Percentiles rank a stretch among this genome's conserved stretches.
phyloP scores from a whole-genome alignment of 129 eudicot species.

The Flaveria ramosissima region DNA sequence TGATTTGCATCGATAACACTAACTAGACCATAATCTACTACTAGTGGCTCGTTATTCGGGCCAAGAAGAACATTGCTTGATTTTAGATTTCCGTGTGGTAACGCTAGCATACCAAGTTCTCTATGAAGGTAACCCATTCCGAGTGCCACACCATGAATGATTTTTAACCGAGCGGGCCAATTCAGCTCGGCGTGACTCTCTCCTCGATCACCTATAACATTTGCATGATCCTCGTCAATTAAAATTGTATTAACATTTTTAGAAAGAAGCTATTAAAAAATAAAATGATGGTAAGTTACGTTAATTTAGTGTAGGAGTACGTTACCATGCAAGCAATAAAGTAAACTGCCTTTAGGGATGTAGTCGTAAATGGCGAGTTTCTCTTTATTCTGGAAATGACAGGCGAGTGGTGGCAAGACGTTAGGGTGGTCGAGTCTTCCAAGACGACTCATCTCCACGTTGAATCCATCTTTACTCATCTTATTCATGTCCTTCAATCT shows the following conservation, averaged over 20 bases:
- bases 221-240: too few relatives aligned
- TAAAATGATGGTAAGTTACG: too few relatives aligned
- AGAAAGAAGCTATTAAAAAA: too few relatives aligned
- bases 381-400: slow-evolving; percentile 65
- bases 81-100: slow-evolving; percentile 83
- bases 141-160: slow-evolving; percentile 57
- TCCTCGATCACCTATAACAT: slow-evolving; percentile 57
- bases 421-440: slow-evolving; percentile 59
- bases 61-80: slow-evolving; percentile 72
- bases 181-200: slow-evolving; percentile 45
- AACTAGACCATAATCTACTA: slow-evolving; percentile 58
- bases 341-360: slow-evolving; percentile 73
- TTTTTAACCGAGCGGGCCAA: slow-evolving; percentile 66
- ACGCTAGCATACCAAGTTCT: slow-evolving; percentile 37
- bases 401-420: slow-evolving; percentile 65
- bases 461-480: slow-evolving; percentile 49
- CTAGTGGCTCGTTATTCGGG: slow-evolving; percentile 52
- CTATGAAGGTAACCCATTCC: slow-evolving; percentile 62
- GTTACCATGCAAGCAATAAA: slow-evolving; percentile 62
- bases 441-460: slow-evolving; percentile 46
- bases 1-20: slow-evolving; percentile 33
- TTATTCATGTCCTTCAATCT: slow-evolving; percentile 51
- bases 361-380: slow-evolving; percentile 63
- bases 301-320: too few relatives aligned
- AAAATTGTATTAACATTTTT: too few relatives aligned